Evolutionary conservation across 768 basidiomycete genomes (phyloP), one percentile per base, ranked within the genome.

Genomic region (Termitomyces sp.): DNA sequence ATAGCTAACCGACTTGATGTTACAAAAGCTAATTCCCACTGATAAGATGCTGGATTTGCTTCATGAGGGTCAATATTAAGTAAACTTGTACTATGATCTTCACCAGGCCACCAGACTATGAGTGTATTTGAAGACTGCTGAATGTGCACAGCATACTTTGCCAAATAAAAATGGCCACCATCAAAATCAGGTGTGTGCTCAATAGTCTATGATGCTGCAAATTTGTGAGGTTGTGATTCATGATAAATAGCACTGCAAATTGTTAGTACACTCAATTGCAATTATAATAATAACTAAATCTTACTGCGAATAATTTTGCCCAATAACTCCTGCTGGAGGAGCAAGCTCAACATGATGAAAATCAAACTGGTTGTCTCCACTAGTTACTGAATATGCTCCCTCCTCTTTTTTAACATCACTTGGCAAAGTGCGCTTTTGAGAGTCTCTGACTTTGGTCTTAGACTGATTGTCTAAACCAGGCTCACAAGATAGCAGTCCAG

Each of bases 171-270:
- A 48, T 65, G 55, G 9, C 62, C 60, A 30, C 34, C 41, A 13
- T 31, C 24, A 6, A 3, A 8, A 2, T 5, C 13, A 20, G n/a
- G 31, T 12, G 49, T 54, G 16, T 61, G 36, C 2, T 15, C 39
- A 11, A 61, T 48, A 4, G 65, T 67, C 44, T 53, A 56, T 22
- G 65, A 55, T 6, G 42, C 37, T 20, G 59, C 57, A 45, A n/a
- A 65, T 36, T 54, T 55, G 24, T 67, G 66, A 7, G 63, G 59
- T 27, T 65, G 63, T 11, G 58, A 16, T 31, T 67, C 63, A n/a
- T 37, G 39, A 45, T 64, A 63, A 5, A 61, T 63, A 16, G 57
- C 42, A 31, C 63, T 65, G 37, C 18, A 42, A 5, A 36, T 27
- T 27, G 2, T 27, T 27, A 27, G 27, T 27, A 16, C 2, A 2